These are phyloP conservation scores for Pyrus communis DNA, from an alignment of 306 rosid species.

Conservation along the genomic window DNA sequence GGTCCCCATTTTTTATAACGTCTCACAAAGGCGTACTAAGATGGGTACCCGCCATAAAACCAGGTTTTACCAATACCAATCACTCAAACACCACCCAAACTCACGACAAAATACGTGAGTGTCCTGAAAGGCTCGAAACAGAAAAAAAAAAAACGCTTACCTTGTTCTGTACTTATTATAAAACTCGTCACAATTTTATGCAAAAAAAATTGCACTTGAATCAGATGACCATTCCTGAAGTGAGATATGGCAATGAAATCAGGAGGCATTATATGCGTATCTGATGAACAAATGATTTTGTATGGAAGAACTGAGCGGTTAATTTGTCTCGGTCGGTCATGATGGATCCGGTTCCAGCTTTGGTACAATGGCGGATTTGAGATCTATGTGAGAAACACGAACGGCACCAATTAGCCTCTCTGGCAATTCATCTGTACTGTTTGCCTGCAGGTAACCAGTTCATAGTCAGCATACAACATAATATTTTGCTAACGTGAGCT, in stretches of 20 bases:
- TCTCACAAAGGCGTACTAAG: background rate
- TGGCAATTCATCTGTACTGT: slow-evolving; percentile 78
- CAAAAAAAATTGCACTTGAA: slow-evolving; percentile 26
- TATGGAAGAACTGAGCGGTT: slow-evolving; percentile 15
- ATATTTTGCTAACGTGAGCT: background rate
- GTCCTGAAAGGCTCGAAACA: background rate
- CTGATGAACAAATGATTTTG: slow-evolving; percentile 48
- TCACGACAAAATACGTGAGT: background rate
- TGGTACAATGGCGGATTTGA: slow-evolving; percentile 64
- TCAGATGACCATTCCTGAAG: slow-evolving; percentile 27
- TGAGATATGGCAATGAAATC: slow-evolving; percentile 17
- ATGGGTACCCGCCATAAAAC: background rate
- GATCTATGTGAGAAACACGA: slow-evolving; percentile 81
- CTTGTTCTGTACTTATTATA: slow-evolving; percentile 23
- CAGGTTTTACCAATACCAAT: background rate
- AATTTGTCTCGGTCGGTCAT: slow-evolving; percentile 18
- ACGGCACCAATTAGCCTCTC: slow-evolving; percentile 95
- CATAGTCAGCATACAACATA: background rate
- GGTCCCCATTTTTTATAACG: background rate
- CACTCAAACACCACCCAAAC: background rate
- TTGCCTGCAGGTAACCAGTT: slow-evolving; percentile 57
- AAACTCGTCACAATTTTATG: slow-evolving; percentile 15
- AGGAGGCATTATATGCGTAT: slow-evolving; percentile 29
- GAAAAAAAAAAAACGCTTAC: background rate
- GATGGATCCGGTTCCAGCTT: slow-evolving; percentile 67